Conservation (phyloP, 2,329 filamentous ascomycete species). For the Pestalotiopsis sp. region DNA sequence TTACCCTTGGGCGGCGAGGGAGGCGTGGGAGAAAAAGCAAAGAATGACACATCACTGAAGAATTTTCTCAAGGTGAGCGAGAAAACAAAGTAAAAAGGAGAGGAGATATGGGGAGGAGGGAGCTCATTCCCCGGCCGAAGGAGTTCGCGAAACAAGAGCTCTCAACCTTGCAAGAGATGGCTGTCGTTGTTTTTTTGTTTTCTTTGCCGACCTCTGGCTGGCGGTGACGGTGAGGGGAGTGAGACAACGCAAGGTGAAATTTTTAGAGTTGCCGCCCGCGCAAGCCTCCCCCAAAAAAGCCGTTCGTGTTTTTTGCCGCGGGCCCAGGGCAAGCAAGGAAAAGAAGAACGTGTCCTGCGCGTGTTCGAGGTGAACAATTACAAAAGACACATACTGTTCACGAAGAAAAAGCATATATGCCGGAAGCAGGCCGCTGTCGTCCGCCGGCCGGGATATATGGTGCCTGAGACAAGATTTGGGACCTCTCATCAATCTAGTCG, state of each 20-base stretch:
- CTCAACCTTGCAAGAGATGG: too few relatives aligned
- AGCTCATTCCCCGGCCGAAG: too few relatives aligned
- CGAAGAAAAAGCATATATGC: neutral
- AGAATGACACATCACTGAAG: neutral
- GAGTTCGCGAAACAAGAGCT: too few relatives aligned
- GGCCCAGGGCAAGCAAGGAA: neutral
- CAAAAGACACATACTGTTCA: neutral
- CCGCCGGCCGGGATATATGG: neutral
- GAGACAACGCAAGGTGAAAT: neutral
- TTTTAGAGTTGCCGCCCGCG: neutral
- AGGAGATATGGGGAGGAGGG: too few relatives aligned
- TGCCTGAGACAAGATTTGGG: neutral
- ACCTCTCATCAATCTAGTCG: neutral
- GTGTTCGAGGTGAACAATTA: neutral
- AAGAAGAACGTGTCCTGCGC: neutral
- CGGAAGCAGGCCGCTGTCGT: neutral
- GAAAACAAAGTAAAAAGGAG: too few relatives aligned
- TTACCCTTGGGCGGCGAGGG: too few relatives aligned
- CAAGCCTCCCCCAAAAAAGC: neutral
- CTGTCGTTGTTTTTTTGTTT: too few relatives aligned
- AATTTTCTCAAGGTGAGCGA: too few relatives aligned
- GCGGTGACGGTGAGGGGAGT: neutral
- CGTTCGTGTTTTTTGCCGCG: neutral
- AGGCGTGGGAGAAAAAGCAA: neutral
- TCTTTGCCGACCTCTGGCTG: too few relatives aligned